phyloP scores from a whole-genome alignment of 495 filamentous ascomycete species.

The Umbilicaria muhlenbergii region DNA sequence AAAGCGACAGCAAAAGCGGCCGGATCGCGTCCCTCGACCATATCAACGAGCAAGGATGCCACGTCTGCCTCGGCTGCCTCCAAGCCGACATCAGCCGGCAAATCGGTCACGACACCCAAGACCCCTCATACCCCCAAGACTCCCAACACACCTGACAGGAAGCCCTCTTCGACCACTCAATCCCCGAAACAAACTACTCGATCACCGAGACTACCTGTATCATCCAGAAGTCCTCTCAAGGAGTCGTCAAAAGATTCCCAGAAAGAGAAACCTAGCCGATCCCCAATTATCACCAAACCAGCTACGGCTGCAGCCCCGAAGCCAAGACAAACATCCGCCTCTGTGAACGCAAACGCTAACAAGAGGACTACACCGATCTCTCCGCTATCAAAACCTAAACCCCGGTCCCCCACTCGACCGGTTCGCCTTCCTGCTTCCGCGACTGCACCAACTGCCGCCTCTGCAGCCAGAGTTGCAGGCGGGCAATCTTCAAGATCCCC shows the following conservation, averaged over 20 bases:
- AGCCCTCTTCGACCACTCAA: constrained; percentile 9
- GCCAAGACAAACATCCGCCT: background rate
- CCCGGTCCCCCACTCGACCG: constrained; percentile 50
- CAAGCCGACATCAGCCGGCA: constrained; percentile 1
- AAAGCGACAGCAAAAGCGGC: constrained; percentile 7
- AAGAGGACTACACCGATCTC: constrained; percentile 22
- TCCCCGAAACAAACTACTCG: background rate
- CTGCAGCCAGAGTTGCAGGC: constrained; percentile 35
- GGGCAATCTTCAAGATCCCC: constrained; percentile 22
- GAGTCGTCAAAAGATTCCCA: background rate
- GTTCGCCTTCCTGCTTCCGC: constrained; percentile 44
- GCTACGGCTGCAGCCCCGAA: constrained; percentile 14
- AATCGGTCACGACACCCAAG: constrained; percentile 11
- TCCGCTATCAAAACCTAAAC: constrained; percentile 31
- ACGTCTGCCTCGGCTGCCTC: constrained; percentile 10
- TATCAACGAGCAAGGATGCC: constrained; percentile 13
- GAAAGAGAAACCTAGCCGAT: constrained; percentile 1
- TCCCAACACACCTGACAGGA: constrained; percentile 16
- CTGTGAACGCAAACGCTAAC: constrained; percentile 21
- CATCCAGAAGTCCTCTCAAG: background rate
- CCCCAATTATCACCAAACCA: constrained; percentile 3
- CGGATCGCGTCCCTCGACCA: constrained; percentile 5
- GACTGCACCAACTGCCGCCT: constrained; percentile 47
- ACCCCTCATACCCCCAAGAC: constrained; percentile 20
- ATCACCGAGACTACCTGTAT: no score